Evolutionary conservation across 1,284 basidiomycete species (phyloP).

Genomic region (Afroboletus lepidellus): DNA sequence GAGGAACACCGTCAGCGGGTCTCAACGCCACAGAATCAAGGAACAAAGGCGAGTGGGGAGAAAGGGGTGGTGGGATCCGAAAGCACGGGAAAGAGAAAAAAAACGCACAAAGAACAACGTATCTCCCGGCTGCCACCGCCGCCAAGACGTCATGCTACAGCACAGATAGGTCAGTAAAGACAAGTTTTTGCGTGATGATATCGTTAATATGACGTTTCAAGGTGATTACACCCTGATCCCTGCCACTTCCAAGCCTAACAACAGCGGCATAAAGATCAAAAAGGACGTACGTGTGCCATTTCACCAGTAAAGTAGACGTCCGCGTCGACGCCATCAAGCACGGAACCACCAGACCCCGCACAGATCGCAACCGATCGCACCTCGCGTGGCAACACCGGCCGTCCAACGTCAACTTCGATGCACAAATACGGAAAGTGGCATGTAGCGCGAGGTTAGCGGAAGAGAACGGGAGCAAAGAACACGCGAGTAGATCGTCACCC

Average conservation of each 20-base stretch:
- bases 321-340: constrained; percentile 67
- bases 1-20: constrained; percentile 8
- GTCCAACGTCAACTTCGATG: constrained; percentile 75
- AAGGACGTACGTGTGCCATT: constrained; percentile 74
- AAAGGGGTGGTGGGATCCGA: not conserved
- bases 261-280: constrained; percentile 5
- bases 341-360: constrained; percentile 79
- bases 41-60: not conserved
- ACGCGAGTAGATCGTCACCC: constrained; percentile 16
- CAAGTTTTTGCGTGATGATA: not conserved
- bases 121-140: constrained; percentile 65
- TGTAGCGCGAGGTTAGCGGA: constrained; percentile 4
- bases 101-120: constrained; percentile 75
- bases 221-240: not conserved
- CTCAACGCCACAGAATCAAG: constrained; percentile 14
- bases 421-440: constrained; percentile 10
- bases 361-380: constrained; percentile 74
- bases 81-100: constrained; percentile 1
- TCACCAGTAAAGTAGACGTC: constrained; percentile 91
- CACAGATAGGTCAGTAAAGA: constrained; percentile 8
- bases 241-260: constrained; percentile 2
- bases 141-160: constrained; percentile 81
- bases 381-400: constrained; percentile 39
- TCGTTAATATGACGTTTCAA: constrained; percentile 13
- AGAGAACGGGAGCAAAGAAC: constrained; percentile 8